Evolutionary conservation across 2,329 filamentous ascomycete genomes (phyloP).

Genomic region (Raffaelea arxii): DNA sequence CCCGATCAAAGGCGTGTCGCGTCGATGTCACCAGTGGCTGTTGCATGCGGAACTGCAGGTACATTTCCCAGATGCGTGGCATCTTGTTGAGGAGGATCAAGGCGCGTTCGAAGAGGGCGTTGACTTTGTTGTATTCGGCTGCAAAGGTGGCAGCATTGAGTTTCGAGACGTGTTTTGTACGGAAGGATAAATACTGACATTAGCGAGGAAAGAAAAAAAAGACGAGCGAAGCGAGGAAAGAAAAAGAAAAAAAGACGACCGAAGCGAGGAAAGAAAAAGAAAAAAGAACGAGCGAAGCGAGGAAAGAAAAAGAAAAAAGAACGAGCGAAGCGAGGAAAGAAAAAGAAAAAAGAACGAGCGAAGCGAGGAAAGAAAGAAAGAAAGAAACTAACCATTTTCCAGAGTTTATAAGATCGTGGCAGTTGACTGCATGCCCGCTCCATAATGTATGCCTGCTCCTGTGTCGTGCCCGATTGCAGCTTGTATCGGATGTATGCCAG

Average conservation of each 20-base stretch:
- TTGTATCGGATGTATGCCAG: constrained; percentile 91
- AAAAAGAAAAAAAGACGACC: constrained; percentile 69
- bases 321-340: background rate
- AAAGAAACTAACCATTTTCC: constrained; percentile 65
- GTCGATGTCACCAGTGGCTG: constrained; percentile 88
- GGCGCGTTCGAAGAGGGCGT: constrained; percentile 85
- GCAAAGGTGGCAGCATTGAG: constrained; percentile 75
- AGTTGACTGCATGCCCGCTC: constrained; percentile 85
- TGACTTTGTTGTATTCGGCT: constrained; percentile 84
- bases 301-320: background rate
- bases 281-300: background rate
- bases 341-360: background rate
- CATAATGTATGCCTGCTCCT: constrained; percentile 80
- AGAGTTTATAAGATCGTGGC: constrained; percentile 93
- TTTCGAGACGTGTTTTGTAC: constrained; percentile 69
- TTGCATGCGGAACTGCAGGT: constrained; percentile 77
- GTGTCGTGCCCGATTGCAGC: constrained; percentile 68
- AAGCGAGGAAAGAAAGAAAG: background rate
- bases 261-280: constrained; percentile 9
- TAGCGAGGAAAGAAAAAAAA: constrained; percentile 4
- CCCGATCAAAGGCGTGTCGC: constrained; percentile 81
- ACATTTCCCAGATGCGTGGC: constrained; percentile 98
- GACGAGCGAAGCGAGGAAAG: background rate
- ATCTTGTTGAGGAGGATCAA: constrained; percentile 96
- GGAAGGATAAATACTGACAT: constrained; percentile 70